Percentiles rank a stretch among this genome's conserved stretches.
Evolutionary conservation across 495 filamentous ascomycete species (phyloP).

Genomic region (Penicillium antarcticum): DNA sequence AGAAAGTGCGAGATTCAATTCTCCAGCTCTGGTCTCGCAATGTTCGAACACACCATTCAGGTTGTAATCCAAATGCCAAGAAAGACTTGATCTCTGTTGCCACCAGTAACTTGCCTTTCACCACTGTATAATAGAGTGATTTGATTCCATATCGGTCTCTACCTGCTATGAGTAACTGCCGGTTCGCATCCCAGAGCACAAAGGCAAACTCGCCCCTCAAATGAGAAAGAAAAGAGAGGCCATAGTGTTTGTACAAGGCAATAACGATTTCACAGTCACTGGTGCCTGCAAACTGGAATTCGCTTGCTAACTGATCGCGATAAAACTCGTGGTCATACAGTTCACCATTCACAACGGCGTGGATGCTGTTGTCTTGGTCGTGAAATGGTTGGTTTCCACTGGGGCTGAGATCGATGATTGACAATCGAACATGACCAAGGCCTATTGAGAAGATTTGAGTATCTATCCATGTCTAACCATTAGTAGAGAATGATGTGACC

Average conservation of each 20-base stretch:
- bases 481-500: too few relatives aligned
- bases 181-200: slow-evolving; percentile 46
- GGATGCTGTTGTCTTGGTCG: slow-evolving; percentile 29
- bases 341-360: slow-evolving; percentile 56
- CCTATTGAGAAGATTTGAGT: too few relatives aligned
- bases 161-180: too few relatives aligned
- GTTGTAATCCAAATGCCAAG: slow-evolving; percentile 40
- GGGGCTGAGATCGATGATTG: slow-evolving; percentile 49
- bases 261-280: slow-evolving; percentile 50
- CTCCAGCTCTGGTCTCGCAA: too few relatives aligned
- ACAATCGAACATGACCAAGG: slow-evolving; percentile 32
- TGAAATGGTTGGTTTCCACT: slow-evolving; percentile 47
- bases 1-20: too few relatives aligned
- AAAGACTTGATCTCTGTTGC: slow-evolving; percentile 48
- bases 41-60: too few relatives aligned
- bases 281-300: slow-evolving; percentile 38
- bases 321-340: slow-evolving; percentile 48
- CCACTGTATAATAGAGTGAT: slow-evolving; percentile 47
- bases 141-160: slow-evolving; percentile 53
- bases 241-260: slow-evolving; percentile 48
- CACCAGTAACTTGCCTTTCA: slow-evolving; percentile 31
- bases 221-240: slow-evolving; percentile 38
- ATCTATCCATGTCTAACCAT: too few relatives aligned
- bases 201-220: slow-evolving; percentile 52
- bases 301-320: slow-evolving; percentile 24